A percentile compares a stretch with the other conserved stretches of the same genome.
phyloP scores from a whole-genome alignment of 345 rosid genomes.

The Gossypium arboreum region DNA sequence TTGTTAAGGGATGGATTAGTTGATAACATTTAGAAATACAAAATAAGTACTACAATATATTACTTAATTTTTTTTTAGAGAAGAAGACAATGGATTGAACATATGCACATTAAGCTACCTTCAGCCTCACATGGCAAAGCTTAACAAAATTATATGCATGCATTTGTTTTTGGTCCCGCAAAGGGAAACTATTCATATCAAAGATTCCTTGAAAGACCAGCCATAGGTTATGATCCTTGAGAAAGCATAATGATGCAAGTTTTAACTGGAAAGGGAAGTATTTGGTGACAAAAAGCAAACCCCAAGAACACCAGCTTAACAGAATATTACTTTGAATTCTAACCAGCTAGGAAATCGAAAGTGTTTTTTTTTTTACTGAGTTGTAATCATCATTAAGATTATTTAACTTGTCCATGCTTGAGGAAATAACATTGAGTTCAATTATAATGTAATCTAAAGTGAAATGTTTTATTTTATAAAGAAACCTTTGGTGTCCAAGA shows the following conservation, averaged over 20 bases:
- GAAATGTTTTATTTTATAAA: background rate
- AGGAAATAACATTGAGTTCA: constrained; percentile 3
- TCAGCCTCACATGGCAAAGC: constrained; percentile 17
- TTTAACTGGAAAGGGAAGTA: background rate
- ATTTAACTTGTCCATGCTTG: background rate
- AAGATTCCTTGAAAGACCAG: constrained; percentile 16
- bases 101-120: constrained; percentile 11
- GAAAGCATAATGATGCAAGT: background rate
- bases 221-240: constrained; percentile 16
- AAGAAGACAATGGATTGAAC: constrained; percentile 1
- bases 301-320: background rate
- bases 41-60: too few species aligned
- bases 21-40: too few species aligned
- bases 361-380: background rate
- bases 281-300: background rate
- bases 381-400: background rate
- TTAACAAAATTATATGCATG: background rate
- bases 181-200: constrained; percentile 16
- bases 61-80: too few species aligned
- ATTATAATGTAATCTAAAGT: background rate
- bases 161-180: constrained; percentile 17
- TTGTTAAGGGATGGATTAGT: too few species aligned
- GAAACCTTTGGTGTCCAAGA: too few species aligned
- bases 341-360: background rate
- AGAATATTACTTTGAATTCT: background rate